phyloP scores from a whole-genome alignment of 108 stramenopile species.

The Cyclotella cryptica region DNA sequence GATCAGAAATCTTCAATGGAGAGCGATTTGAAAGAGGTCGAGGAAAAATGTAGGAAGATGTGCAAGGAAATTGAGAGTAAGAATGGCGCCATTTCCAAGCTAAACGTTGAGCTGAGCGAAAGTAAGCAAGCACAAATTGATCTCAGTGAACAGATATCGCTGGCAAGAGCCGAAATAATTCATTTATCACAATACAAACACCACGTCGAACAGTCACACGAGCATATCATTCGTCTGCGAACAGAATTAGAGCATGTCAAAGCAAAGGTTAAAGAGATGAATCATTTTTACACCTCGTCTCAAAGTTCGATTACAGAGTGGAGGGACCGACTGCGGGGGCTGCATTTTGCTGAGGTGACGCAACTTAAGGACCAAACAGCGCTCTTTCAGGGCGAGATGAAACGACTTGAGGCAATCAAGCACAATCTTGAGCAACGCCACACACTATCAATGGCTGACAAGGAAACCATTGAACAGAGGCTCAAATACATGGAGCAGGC shows the following conservation, averaged over 20 bases:
- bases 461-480: constrained; percentile 8
- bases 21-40: constrained; percentile 4
- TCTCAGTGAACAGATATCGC: neutral
- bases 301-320: constrained; percentile 2
- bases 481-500: constrained; percentile 11
- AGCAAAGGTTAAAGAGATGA: constrained; percentile 16
- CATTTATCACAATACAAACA: constrained; percentile 32
- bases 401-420: neutral
- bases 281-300: neutral
- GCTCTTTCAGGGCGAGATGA: constrained; percentile 14
- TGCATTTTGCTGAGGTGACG: constrained; percentile 11
- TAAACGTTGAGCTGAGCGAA: constrained; percentile 20
- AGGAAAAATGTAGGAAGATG: constrained; percentile 15
- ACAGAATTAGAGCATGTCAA: constrained; percentile 11
- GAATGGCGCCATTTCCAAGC: constrained; percentile 6
- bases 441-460: constrained; percentile 4
- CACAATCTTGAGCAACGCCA: neutral
- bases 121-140: neutral
- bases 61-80: constrained; percentile 14
- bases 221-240: constrained; percentile 10
- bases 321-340: neutral
- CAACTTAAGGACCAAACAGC: constrained; percentile 18
- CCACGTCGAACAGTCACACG: neutral
- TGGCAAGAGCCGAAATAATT: constrained; percentile 17
- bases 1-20: constrained; percentile 19